Conservation (phyloP, 306 rosid species). For the Castanospermum australe region DNA sequence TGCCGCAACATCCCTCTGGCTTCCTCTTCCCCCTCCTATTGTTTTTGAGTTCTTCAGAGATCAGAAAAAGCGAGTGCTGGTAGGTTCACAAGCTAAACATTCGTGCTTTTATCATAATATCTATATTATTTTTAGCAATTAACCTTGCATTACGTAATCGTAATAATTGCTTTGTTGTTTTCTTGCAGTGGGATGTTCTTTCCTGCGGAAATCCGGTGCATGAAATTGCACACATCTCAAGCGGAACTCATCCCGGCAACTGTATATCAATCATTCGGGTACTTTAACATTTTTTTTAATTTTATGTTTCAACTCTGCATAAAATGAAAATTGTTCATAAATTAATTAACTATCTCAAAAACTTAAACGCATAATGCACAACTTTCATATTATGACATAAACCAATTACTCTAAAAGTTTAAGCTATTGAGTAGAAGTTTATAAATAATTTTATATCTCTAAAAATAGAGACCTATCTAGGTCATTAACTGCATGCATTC, state of each 20-base stretch:
- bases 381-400: no score
- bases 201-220: slow-evolving; percentile 30
- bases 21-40: slow-evolving; percentile 41
- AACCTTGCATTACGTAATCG: not conserved
- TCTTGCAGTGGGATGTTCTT: slow-evolving; percentile 75
- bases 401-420: no score
- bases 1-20: slow-evolving; percentile 66
- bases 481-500: no score
- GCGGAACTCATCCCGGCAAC: slow-evolving; percentile 52
- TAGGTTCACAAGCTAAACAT: slow-evolving; percentile 41
- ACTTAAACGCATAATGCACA: no score
- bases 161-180: not conserved
- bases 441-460: no score
- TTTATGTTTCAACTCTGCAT: not conserved
- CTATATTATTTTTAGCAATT: not conserved
- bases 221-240: slow-evolving; percentile 49
- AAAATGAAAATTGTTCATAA: no score
- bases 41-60: slow-evolving; percentile 55
- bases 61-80: slow-evolving; percentile 47
- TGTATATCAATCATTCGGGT: slow-evolving; percentile 58
- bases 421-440: no score
- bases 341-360: no score
- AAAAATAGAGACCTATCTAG: no score
- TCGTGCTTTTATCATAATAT: not conserved
- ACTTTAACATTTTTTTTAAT: not conserved